These are phyloP conservation scores for Saccharomycopsis hybrid DNA, from an alignment of 1,139 yeast genomes.

Conservation along the genomic window DNA sequence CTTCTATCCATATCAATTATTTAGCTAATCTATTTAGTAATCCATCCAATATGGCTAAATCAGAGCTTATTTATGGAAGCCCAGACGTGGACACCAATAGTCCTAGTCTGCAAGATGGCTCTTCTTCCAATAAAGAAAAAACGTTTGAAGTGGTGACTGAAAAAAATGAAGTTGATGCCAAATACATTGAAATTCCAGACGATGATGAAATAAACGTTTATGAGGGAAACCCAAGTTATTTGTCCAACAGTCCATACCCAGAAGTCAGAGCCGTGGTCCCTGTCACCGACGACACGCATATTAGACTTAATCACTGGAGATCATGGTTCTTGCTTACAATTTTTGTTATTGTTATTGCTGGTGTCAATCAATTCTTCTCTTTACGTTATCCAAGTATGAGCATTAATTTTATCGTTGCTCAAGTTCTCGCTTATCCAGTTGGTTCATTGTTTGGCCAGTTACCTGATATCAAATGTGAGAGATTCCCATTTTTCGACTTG, in stretches of 20 bases:
- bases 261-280: slow-evolving; percentile 70
- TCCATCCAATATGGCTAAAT: too few relatives aligned
- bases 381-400: slow-evolving; percentile 51
- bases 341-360: slow-evolving; percentile 56
- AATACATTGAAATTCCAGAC: slow-evolving; percentile 16
- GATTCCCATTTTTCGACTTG: slow-evolving; percentile 30
- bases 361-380: slow-evolving; percentile 53
- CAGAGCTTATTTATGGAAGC: not conserved
- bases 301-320: slow-evolving; percentile 56
- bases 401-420: slow-evolving; percentile 49
- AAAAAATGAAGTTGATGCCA: not conserved
- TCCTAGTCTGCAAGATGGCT: not conserved
- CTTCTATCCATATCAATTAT: too few relatives aligned
- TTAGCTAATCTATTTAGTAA: too few relatives aligned
- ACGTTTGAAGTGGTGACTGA: not conserved
- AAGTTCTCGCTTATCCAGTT: slow-evolving; percentile 56
- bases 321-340: slow-evolving; percentile 49
- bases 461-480: slow-evolving; percentile 42
- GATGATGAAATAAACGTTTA: slow-evolving; percentile 9
- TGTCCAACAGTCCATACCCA: slow-evolving; percentile 45
- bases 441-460: slow-evolving; percentile 45
- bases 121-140: not conserved
- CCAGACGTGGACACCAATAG: not conserved
- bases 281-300: slow-evolving; percentile 43
- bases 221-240: slow-evolving; percentile 8